Conservation (phyloP, 108 stramenopile species). For the Skeletonema costatum region DNA sequence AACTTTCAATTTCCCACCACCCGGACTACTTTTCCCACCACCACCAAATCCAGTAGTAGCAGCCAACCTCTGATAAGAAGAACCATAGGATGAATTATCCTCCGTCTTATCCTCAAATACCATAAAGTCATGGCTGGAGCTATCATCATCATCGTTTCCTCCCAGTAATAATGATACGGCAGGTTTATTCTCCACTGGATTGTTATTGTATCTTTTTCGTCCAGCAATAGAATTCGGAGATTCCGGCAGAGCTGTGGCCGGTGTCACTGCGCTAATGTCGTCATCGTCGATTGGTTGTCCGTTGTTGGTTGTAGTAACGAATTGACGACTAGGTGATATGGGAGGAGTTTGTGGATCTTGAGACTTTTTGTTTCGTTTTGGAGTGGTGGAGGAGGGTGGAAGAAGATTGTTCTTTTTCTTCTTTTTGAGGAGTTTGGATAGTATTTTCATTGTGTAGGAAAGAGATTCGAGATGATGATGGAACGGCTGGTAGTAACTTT, state of each 20-base stretch:
- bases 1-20: not conserved
- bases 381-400: not conserved
- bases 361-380: not conserved
- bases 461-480: too few relatives aligned
- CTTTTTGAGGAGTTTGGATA: not conserved
- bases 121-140: not conserved
- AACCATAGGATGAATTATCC: not conserved
- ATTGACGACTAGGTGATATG: not conserved
- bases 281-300: not conserved
- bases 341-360: not conserved
- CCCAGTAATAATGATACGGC: not conserved
- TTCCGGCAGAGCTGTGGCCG: not conserved
- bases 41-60: not conserved
- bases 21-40: not conserved
- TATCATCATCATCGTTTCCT: not conserved
- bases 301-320: not conserved
- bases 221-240: not conserved
- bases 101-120: not conserved
- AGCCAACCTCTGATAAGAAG: not conserved
- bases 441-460: not conserved
- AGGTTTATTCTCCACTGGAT: not conserved
- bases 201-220: too few relatives aligned
- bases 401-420: not conserved
- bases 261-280: not conserved
- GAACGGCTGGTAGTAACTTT: too few relatives aligned